These are phyloP conservation scores for Agrostemma githago DNA, from an alignment of 148 eudicot species.

Conservation along the genomic window DNA sequence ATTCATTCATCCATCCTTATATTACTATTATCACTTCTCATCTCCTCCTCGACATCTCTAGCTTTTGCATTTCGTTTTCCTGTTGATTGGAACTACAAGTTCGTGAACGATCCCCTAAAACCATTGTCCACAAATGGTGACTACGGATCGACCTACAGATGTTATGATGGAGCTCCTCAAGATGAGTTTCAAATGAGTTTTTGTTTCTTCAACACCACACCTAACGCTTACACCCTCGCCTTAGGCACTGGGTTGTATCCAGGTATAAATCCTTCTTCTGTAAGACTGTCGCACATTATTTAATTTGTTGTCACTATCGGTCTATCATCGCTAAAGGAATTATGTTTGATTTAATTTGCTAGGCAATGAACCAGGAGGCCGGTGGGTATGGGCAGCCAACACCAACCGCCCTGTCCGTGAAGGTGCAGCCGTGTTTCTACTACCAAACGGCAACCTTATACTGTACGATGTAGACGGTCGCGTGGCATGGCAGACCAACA, in stretches of 20 bases:
- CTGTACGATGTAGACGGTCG: too few species aligned
- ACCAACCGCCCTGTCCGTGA: too few species aligned
- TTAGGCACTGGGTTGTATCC: not conserved
- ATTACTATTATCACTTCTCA: not conserved
- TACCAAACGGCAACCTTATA: too few species aligned
- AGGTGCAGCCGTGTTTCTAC: too few species aligned
- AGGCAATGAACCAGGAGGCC: too few species aligned
- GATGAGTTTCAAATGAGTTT: not conserved
- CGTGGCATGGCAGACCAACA: too few species aligned
- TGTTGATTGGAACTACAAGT: not conserved
- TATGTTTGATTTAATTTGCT: too few species aligned
- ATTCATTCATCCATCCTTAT: not conserved
- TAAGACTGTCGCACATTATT: too few species aligned
- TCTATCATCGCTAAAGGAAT: too few species aligned
- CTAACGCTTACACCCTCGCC: conserved; percentile 4
- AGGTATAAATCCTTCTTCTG: not conserved
- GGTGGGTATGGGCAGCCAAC: too few species aligned
- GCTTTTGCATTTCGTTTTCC: not conserved
- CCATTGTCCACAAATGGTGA: not conserved
- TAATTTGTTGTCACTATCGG: too few species aligned
- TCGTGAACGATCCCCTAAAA: not conserved
- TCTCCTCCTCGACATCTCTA: not conserved
- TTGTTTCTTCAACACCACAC: conserved; percentile 12
- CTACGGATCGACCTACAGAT: conserved; percentile 5
- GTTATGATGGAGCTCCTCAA: not conserved